Evolutionary conservation across 1,284 basidiomycete genomes (phyloP).

Genomic region (Cutaneotrichosporon sp.): DNA sequence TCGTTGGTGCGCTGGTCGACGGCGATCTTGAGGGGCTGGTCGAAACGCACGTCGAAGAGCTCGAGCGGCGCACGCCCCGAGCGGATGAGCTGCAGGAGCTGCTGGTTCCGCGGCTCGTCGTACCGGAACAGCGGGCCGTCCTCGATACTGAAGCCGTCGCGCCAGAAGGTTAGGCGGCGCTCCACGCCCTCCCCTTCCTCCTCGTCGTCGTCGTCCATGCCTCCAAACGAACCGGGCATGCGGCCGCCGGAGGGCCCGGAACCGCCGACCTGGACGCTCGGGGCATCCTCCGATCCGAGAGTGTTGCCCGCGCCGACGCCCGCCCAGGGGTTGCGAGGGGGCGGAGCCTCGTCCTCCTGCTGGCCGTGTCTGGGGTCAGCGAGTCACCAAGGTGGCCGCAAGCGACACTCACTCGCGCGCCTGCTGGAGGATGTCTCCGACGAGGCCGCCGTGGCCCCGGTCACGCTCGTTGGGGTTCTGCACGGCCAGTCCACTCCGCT

Average conservation of each 20-base stretch:
- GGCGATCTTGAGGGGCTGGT: constrained; percentile 80
- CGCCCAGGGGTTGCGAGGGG: constrained; percentile 4
- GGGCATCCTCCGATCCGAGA: constrained; percentile 77
- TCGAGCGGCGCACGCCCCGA: constrained; percentile 74
- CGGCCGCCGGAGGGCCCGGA: background rate
- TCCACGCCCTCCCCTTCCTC: constrained; percentile 53
- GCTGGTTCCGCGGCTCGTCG: constrained; percentile 71
- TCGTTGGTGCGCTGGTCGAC: constrained; percentile 71
- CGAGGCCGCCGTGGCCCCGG: constrained; percentile 49
- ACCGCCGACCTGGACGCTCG: constrained; percentile 50
- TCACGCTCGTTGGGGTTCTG: constrained; percentile 67
- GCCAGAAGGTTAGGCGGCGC: constrained; percentile 86
- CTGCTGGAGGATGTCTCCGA: constrained; percentile 73
- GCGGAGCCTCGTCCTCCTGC: constrained; percentile 26
- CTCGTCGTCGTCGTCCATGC: background rate
- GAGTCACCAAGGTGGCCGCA: constrained; percentile 11
- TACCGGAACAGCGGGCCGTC: constrained; percentile 82
- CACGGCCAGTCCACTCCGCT: constrained; percentile 83
- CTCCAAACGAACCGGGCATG: constrained; percentile 14
- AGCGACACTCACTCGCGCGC: constrained; percentile 65
- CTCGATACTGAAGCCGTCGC: constrained; percentile 87
- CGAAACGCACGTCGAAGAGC: constrained; percentile 69
- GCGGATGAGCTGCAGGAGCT: constrained; percentile 74
- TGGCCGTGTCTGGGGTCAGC: constrained; percentile 22
- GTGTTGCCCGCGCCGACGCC: constrained; percentile 58